Percentiles rank a stretch among this genome's conserved stretches.
phyloP scores from a whole-genome alignment of 306 rosid genomes.

The Canavalia gladiata region DNA sequence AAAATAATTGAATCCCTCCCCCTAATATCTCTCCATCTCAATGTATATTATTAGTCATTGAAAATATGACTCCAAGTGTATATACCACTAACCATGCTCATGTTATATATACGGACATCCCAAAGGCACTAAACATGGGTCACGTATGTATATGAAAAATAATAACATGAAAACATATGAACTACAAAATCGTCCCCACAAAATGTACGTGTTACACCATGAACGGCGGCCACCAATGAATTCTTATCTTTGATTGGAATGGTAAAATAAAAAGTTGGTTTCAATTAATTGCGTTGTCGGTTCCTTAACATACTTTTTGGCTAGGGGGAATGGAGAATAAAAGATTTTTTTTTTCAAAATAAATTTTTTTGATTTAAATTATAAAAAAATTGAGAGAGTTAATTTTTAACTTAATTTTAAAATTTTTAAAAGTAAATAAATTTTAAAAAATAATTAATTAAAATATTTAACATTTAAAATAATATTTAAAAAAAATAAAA shows the following conservation, averaged over 20 bases:
- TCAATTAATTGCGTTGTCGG: conserved; percentile 52
- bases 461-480: no score
- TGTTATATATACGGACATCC: not conserved
- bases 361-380: no score
- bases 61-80: not conserved
- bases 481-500: no score
- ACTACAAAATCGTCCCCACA: conserved; percentile 46
- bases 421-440: no score
- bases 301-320: not conserved
- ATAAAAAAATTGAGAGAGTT: no score
- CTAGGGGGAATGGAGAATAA: no score
- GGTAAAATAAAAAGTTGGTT: conserved; percentile 47
- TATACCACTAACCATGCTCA: not conserved
- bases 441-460: no score
- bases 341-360: no score
- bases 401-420: no score
- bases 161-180: conserved; percentile 38
- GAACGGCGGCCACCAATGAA: conserved; percentile 50
- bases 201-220: conserved; percentile 37
- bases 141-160: conserved; percentile 20
- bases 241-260: conserved; percentile 53
- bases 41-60: not conserved
- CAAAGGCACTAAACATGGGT: conserved; percentile 38
- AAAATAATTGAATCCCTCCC: no score
- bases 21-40: not conserved